Base-by-base conservation (phyloP, 2,329 filamentous ascomycete genomes). In the Aspergillus clavatus region DNA sequence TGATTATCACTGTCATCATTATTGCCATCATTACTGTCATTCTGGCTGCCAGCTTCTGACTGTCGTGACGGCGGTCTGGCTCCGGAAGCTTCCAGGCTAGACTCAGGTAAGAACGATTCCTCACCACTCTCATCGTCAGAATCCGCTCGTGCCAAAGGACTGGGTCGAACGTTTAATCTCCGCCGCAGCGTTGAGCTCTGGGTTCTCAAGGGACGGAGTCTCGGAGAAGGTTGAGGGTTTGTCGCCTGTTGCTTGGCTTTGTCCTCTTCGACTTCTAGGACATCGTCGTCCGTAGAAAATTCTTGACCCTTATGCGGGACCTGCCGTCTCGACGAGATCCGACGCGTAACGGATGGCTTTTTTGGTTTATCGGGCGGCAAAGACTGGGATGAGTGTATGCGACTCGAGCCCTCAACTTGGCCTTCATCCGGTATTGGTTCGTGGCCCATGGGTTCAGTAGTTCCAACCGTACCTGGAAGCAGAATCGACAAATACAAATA, bases 251-350 rank as follows among this genome's bases (percentile, higher is more conserved):
- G 68, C 54, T 53, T 72, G 67, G 46, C 79, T 72, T 54, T 77
- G 59, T 89, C 86, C 50, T 81, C 80, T 60, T 87, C 83, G 16
- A 95, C 82, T 67, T 96, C 91, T 53, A 82, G 78, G 19, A 83
- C 75, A 60, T 89, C 89, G 65, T 97, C 91, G 62, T 97, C 90
- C 38, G 88, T 88, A 0, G 90, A 96, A 70, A 95, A 97, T 48
- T 91, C 77, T 51, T 87, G 86, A 23, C 90, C 87, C 43, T 88
- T 84, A 62, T 91, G 82, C 2, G 89, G 89, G 31, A 82, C 82
- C 58, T 81, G 76, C 41, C 72, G 67, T 50, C 80, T 87, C 19
- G 88, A 89, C 1, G 88, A 91, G 46, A 83, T 76, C 50, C 89
- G 83, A 55, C 88, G 84, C 46, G 79, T 67, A 67, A 91, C 80